These are phyloP conservation scores for Pseudogymnoascus sp. DNA, from an alignment of 2,329 filamentous ascomycete species.

Conservation along the genomic window DNA sequence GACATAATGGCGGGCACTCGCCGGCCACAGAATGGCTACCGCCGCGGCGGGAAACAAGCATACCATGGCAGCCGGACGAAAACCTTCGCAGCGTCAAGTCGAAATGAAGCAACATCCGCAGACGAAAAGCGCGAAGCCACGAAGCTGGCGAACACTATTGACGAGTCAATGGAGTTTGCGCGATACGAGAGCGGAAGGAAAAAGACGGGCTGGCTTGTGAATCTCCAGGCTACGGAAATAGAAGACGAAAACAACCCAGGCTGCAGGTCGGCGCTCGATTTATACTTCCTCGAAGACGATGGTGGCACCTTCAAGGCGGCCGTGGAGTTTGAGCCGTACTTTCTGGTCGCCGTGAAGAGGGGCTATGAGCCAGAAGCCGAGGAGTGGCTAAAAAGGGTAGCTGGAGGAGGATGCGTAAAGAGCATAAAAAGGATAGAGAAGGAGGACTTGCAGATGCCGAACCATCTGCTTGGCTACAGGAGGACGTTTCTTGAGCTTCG, in stretches of 20 bases:
- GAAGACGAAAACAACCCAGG: slow-evolving; percentile 77
- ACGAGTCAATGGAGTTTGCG: slow-evolving; percentile 89
- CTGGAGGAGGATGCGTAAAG: slow-evolving; percentile 76
- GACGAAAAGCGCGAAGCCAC: slow-evolving; percentile 89
- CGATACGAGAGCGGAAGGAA: slow-evolving; percentile 81
- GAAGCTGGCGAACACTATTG: slow-evolving; percentile 77
- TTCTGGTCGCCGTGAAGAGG: slow-evolving; percentile 81
- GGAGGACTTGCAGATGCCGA: slow-evolving; percentile 91
- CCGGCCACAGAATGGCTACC: slow-evolving; percentile 59
- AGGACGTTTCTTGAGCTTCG: slow-evolving; percentile 79
- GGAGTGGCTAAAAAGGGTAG: slow-evolving; percentile 79
- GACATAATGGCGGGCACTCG: slow-evolving; percentile 50
- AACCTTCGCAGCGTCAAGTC: slow-evolving; percentile 71
- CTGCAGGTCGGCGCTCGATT: slow-evolving; percentile 85
- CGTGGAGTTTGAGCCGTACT: slow-evolving; percentile 94
- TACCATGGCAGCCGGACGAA: slow-evolving; percentile 67
- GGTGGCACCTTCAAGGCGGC: slow-evolving; percentile 86
- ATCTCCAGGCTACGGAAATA: slow-evolving; percentile 83
- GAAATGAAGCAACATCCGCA: slow-evolving; percentile 78
- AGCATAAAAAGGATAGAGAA: slow-evolving; percentile 71
- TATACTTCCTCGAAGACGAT: slow-evolving; percentile 92
- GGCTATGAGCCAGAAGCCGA: slow-evolving; percentile 89
- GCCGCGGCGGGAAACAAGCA: slow-evolving; percentile 57
- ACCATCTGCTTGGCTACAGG: slow-evolving; percentile 86
- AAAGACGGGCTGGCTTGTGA: slow-evolving; percentile 86